Percentiles rank a stretch among this genome's conserved stretches.
These are phyloP conservation scores for Candida neerlandica DNA, from an alignment of 1,139 yeast genomes.

Conservation along the genomic window DNA sequence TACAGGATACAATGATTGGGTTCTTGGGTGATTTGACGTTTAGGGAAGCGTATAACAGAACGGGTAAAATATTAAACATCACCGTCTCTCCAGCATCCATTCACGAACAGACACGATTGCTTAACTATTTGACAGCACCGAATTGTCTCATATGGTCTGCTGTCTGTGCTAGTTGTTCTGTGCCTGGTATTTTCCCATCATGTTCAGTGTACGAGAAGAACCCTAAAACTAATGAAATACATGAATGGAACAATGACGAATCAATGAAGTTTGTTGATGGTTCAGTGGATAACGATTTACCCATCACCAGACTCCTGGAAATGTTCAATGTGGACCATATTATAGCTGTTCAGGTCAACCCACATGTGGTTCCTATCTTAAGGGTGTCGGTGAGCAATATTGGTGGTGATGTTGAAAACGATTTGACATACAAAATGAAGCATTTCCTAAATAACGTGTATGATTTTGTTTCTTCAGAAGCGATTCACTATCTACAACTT, in stretches of 20 bases:
- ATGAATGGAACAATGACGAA: slow-evolving; percentile 81
- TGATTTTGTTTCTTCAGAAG: slow-evolving; percentile 66
- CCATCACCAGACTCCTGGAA: slow-evolving; percentile 85
- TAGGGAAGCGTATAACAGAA: slow-evolving; percentile 60
- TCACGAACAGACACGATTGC: slow-evolving; percentile 58
- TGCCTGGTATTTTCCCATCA: slow-evolving; percentile 90
- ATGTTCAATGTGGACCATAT: slow-evolving; percentile 97
- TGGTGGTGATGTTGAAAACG: slow-evolving; percentile 72
- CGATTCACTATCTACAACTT: slow-evolving; percentile 75
- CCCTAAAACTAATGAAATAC: slow-evolving; percentile 64
- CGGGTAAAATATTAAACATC: slow-evolving; percentile 58
- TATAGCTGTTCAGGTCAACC: slow-evolving; percentile 95
- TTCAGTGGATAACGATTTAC: slow-evolving; percentile 91
- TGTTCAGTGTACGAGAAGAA: slow-evolving; percentile 84
- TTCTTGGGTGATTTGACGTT: slow-evolving; percentile 88
- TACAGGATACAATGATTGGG: slow-evolving; percentile 71
- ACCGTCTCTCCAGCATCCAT: slow-evolving; percentile 61
- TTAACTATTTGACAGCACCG: slow-evolving; percentile 52
- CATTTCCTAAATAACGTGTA: slow-evolving; percentile 57
- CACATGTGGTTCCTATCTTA: slow-evolving; percentile 90
- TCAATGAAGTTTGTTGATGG: slow-evolving; percentile 91
- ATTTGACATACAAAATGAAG: slow-evolving; percentile 56
- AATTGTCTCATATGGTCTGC: slow-evolving; percentile 73
- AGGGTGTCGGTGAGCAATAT: slow-evolving; percentile 66
- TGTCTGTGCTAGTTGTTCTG: slow-evolving; percentile 93